Evolutionary conservation across 2,329 filamentous ascomycete genomes (phyloP), one percentile per base, ranked within the genome.

Genomic region (Xylariaceae sp.): DNA sequence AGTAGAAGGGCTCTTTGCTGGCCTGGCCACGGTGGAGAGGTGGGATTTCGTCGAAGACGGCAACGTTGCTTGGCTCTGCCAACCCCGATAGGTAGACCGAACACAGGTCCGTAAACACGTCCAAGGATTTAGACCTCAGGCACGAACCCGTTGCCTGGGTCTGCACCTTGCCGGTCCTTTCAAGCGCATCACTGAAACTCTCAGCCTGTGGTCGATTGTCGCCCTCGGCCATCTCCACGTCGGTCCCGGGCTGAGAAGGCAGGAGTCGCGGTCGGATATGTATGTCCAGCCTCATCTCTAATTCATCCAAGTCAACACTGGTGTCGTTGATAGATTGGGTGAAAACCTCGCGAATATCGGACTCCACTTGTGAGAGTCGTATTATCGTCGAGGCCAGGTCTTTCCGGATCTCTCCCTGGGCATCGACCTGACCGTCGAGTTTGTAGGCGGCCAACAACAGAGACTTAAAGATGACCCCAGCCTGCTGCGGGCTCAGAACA

Each of bases 201-300:
- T 60, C 58, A 15, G 40, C 16, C 6, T 35, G 36, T 24, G 42
- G 24, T 6, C 40, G 29, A 16, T 41, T 36, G 18, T 35, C 46
- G 35, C 41, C 47, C 4, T 59, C 69, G 13, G 63, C 64, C 69
- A 77, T 77, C 12, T 68, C 60, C 7, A 66, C 62, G 48, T 78
- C 74, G 18, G 74, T 71, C 33, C 71, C 65, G 16, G 66, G 58
- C 2, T 66, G 50, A 36, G 69, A 67, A n/a, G 72, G 66, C 13
- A 76, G 61, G 26, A 70, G 59, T 31, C 74, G 67, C 6, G 74
- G 73, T 28, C 82, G 75, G 44, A 89, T 76, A 8, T 80, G 76
- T 7, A 82, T 76, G 39, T 86, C 81, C 14, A 94, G 69, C 50
- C 78, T 83, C 64, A 86, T 73, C 62, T 92, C 85, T 13, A 92